Evolutionary conservation across 352 stramenopile species (phyloP).

Genomic region (Phytophthora megakarya): DNA sequence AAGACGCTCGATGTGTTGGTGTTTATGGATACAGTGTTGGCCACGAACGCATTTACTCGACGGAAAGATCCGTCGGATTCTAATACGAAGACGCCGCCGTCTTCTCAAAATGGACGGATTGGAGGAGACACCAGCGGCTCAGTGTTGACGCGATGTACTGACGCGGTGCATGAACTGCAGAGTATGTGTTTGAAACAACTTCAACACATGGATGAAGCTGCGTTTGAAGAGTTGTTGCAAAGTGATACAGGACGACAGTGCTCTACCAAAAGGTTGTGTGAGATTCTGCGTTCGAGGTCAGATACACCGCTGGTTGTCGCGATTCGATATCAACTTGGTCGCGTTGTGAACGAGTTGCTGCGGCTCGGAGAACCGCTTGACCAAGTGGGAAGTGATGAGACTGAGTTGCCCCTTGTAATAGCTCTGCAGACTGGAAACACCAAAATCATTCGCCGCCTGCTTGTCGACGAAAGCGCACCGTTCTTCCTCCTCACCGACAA

Average conservation of each 20-base stretch:
- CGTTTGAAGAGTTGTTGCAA: slow-evolving; percentile 63
- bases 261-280: slow-evolving; percentile 68
- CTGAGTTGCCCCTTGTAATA: slow-evolving; percentile 68
- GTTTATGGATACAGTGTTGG: slow-evolving; percentile 63
- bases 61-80: slow-evolving; percentile 25
- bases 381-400: slow-evolving; percentile 47
- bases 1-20: slow-evolving; percentile 55
- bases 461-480: slow-evolving; percentile 71
- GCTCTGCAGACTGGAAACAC: slow-evolving; percentile 77
- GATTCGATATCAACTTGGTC: slow-evolving; percentile 79
- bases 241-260: slow-evolving; percentile 68
- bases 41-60: slow-evolving; percentile 43
- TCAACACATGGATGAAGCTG: slow-evolving; percentile 47
- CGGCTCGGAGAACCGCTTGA: slow-evolving; percentile 58
- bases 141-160: slow-evolving; percentile 27
- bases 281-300: slow-evolving; percentile 65
- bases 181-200: slow-evolving; percentile 61
- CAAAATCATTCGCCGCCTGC: slow-evolving; percentile 69
- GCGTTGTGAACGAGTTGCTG: slow-evolving; percentile 81
- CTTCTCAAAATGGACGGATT: slow-evolving; percentile 26
- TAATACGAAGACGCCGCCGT: slow-evolving; percentile 9
- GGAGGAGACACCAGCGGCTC: slow-evolving; percentile 7
- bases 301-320: slow-evolving; percentile 70
- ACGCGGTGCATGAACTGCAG: slow-evolving; percentile 49
- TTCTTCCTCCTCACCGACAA: slow-evolving; percentile 83